These are phyloP conservation scores for Nadsonia starkeyi-henricii DNA, from an alignment of 1,139 yeast species.

Conservation along the genomic window DNA sequence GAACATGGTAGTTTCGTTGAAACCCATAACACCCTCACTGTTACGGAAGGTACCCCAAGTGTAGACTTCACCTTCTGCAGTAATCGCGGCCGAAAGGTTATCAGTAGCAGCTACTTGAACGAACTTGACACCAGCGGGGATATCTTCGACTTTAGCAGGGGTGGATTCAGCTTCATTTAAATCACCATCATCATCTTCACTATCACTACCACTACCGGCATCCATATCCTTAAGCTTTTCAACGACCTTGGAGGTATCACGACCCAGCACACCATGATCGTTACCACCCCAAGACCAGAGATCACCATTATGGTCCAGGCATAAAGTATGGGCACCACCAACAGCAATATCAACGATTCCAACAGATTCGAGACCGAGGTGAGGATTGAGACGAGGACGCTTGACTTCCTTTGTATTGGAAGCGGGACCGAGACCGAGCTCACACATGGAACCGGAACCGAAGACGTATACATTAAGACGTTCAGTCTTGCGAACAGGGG, in stretches of 20 bases:
- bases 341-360: slow-evolving; percentile 76
- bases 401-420: slow-evolving; percentile 74
- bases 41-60: slow-evolving; percentile 97
- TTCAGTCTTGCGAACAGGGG: slow-evolving; percentile 29
- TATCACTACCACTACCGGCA: slow-evolving; percentile 40
- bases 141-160: slow-evolving; percentile 59
- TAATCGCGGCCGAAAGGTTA: slow-evolving; percentile 68
- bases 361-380: slow-evolving; percentile 41
- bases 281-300: slow-evolving; percentile 98
- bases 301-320: slow-evolving; percentile 56
- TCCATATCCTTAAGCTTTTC: slow-evolving; percentile 56
- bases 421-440: slow-evolving; percentile 83
- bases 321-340: slow-evolving; percentile 92
- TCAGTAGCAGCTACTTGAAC: slow-evolving; percentile 90
- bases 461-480: slow-evolving; percentile 73
- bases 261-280: slow-evolving; percentile 85
- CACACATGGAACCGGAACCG: slow-evolving; percentile 97
- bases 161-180: slow-evolving; percentile 80
- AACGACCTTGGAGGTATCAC: slow-evolving; percentile 49
- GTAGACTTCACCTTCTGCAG: slow-evolving; percentile 74
- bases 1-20: slow-evolving; percentile 46
- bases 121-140: slow-evolving; percentile 45
- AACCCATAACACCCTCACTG: slow-evolving; percentile 78
- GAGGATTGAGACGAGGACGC: slow-evolving; percentile 84
- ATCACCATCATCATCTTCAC: slow-evolving; percentile 67